phyloP scores from a whole-genome alignment of 2,329 filamentous ascomycete species.

The Fusarium camptoceras region DNA sequence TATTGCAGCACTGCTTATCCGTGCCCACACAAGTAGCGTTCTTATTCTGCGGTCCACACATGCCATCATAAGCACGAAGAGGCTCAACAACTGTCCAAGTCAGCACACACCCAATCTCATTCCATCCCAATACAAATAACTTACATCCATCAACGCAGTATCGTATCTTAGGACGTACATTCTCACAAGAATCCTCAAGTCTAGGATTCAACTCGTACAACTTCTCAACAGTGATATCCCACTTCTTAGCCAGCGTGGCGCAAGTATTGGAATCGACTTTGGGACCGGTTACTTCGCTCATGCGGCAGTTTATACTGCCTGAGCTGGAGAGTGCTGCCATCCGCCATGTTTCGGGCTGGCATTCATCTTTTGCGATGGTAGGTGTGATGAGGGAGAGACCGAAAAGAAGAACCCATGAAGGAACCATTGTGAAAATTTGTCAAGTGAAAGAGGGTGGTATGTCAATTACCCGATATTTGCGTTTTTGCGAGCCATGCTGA shows the following conservation, averaged over 20 bases:
- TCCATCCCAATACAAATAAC: no score
- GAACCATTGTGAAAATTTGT: not conserved
- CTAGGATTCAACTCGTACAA: constrained; percentile 16
- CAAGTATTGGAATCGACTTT: not conserved
- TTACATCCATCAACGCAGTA: constrained; percentile 25
- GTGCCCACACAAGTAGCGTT: constrained; percentile 26
- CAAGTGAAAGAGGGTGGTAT: no score
- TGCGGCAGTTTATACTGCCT: constrained; percentile 7
- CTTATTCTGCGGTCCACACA: constrained; percentile 9
- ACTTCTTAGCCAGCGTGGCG: not conserved
- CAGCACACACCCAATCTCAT: not conserved
- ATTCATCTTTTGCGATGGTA: not conserved
- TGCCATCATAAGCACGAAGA: constrained; percentile 4
- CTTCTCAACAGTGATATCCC: not conserved
- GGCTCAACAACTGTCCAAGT: not conserved
- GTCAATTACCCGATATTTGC: not conserved
- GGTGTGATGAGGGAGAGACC: not conserved
- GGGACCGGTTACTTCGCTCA: not conserved
- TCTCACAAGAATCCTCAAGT: constrained; percentile 3
- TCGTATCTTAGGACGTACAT: constrained; percentile 5
- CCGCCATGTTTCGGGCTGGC: constrained; percentile 6
- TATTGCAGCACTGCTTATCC: constrained; percentile 24
- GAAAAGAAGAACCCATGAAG: not conserved
- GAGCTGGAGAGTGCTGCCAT: not conserved
- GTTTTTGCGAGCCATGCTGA: not conserved